Evolutionary conservation across 192 early-diverging fungal genomes (phyloP), one percentile per base, ranked within the genome.

Genomic region (Coemansia sp.): DNA sequence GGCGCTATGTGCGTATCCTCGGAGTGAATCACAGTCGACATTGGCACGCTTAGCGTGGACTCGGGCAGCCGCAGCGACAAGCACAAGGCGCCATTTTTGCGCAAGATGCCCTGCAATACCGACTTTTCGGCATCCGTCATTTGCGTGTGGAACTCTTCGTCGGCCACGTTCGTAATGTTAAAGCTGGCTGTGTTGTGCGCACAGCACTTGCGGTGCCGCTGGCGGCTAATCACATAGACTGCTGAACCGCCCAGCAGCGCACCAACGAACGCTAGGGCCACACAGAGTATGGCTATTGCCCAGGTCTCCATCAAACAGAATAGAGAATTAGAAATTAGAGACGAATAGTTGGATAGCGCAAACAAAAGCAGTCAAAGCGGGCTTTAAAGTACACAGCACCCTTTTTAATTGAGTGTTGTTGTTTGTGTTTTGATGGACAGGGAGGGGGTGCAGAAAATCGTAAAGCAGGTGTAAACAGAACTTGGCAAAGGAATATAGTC

Each of bases 41-140:
- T 54, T 28, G 75, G 56, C 37, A 72, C 49, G 48, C 59, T 47
- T 34, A 78, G 56, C 11, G 62, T 48, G n/a, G 69, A 57, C 20
- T 78, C 75, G 5, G 75, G 75, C 0, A 78, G 57, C 40, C 40
- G 66, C 10, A 69, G 65, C 14, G 65, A 64, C 22, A 78, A 62
- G 47, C 66, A 68, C 44, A 69, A 31, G 14, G 69, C 56, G 23
- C 66, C 66, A 60, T 66, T 63, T 25, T 60, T 53, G 34, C 44
- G 49, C 15, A 60, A 37, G 21, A 71, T 72, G n/a, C 31, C 57
- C 40, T 68, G 69, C 53, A 78, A 19, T 11, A 66, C 65, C 23
- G 54, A 50, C 26, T 72, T 72, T 57, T 78, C 75, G 9, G 51
- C 61, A 4, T 62, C 62, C 0, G 69, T 69, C 62, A 72, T 64